These are phyloP conservation scores for Coemansia aciculifera DNA, from an alignment of 192 early-diverging fungal genomes.

Conservation along the genomic window DNA sequence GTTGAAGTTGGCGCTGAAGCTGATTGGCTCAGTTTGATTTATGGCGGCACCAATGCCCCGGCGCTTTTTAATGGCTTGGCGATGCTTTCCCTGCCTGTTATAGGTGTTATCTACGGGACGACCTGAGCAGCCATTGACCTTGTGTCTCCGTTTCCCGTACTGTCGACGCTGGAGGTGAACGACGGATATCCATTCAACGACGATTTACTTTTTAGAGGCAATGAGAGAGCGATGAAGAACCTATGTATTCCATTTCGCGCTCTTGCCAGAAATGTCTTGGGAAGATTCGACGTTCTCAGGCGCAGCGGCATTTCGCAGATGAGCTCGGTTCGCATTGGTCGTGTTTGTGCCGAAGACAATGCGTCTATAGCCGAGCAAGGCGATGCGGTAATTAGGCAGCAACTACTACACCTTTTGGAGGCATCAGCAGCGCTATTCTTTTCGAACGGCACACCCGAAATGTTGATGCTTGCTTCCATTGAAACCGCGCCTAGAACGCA, in stretches of 20 bases:
- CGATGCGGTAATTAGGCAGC: background rate
- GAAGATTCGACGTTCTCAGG: background rate
- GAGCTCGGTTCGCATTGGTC: background rate
- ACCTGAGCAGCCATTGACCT: background rate
- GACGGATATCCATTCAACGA: background rate
- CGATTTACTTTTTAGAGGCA: background rate
- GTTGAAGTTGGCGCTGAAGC: background rate
- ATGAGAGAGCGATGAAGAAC: background rate
- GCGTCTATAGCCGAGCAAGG: too few species aligned
- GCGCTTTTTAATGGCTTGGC: background rate
- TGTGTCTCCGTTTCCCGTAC: background rate
- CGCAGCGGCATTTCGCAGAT: background rate
- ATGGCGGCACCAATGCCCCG: background rate
- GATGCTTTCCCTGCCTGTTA: background rate
- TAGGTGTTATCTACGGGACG: background rate
- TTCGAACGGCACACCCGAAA: background rate
- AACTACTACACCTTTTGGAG: background rate
- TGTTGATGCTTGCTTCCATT: background rate
- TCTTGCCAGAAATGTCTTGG: background rate
- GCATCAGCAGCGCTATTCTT: background rate
- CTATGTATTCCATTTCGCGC: background rate
- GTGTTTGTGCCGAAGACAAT: too few species aligned
- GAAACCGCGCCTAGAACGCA: background rate
- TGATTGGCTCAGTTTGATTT: background rate
- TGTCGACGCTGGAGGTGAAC: background rate